Percentiles rank a stretch among this genome's conserved stretches.
Conservation (phyloP, 768 basidiomycete species). For the Hygrocybe punicea region DNA sequence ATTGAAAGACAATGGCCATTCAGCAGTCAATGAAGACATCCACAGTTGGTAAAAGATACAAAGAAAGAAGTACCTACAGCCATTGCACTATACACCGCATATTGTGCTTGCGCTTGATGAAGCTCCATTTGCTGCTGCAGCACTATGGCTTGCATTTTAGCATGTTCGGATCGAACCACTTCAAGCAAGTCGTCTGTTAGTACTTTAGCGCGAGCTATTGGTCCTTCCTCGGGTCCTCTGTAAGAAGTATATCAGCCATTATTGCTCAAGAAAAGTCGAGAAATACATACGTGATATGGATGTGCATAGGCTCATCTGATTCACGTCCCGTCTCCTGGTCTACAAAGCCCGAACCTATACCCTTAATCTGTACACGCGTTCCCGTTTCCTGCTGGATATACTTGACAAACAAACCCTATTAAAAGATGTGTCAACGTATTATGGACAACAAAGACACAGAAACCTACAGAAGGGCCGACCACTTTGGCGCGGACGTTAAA, state of each 20-base stretch:
- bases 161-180: slow-evolving; percentile 86
- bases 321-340: slow-evolving; percentile 81
- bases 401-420: slow-evolving; percentile 69
- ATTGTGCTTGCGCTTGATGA: slow-evolving; percentile 78
- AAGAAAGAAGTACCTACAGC: slow-evolving; percentile 42
- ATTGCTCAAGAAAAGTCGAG: neutral
- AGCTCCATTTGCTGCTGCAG: slow-evolving; percentile 83
- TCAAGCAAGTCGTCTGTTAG: slow-evolving; percentile 85
- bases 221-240: slow-evolving; percentile 79
- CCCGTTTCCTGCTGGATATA: slow-evolving; percentile 96
- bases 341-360: slow-evolving; percentile 89
- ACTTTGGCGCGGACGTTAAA: slow-evolving; percentile 98
- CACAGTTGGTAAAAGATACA: neutral
- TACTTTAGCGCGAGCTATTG: slow-evolving; percentile 82
- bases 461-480: slow-evolving; percentile 83
- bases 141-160: slow-evolving; percentile 64
- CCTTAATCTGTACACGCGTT: slow-evolving; percentile 96
- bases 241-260: neutral
- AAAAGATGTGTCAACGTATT: neutral
- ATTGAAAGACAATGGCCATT: no score
- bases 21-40: neutral
- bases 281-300: slow-evolving; percentile 74
- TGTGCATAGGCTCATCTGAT: slow-evolving; percentile 86
- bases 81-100: slow-evolving; percentile 68
- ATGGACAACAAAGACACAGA: neutral